These are phyloP conservation scores for Vitis hybrid DNA, from an alignment of 177 flowering plant species.

Conservation along the genomic window DNA sequence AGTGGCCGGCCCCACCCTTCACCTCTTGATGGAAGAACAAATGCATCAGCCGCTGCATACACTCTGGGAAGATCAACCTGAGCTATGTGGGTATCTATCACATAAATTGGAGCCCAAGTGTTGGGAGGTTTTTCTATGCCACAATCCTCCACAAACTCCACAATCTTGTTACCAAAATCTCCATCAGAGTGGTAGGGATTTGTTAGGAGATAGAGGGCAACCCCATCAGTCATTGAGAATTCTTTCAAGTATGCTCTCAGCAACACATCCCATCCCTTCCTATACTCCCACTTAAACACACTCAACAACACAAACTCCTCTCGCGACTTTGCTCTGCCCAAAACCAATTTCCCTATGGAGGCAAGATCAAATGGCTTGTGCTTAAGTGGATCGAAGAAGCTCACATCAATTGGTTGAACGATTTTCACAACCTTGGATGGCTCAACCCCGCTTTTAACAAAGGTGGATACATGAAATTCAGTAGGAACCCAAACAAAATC, in stretches of 20 bases:
- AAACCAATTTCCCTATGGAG: slow-evolving; percentile 34
- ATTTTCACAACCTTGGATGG: slow-evolving; percentile 66
- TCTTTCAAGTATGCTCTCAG: slow-evolving; percentile 65
- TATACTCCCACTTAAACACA: slow-evolving; percentile 78
- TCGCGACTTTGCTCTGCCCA: slow-evolving; percentile 26
- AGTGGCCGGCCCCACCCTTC: slow-evolving; percentile 86
- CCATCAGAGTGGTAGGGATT: slow-evolving; percentile 63
- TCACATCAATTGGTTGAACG: slow-evolving; percentile 67
- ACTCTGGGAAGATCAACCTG: slow-evolving; percentile 64
- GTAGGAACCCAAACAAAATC: slow-evolving; percentile 84
- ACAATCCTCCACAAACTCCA: slow-evolving; percentile 51
- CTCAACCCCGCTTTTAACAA: slow-evolving; percentile 63
- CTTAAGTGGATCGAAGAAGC: slow-evolving; percentile 62
- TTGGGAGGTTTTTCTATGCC: slow-evolving; percentile 41
- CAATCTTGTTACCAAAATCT: slow-evolving; percentile 56
- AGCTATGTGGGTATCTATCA: slow-evolving; percentile 62
- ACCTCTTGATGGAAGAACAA: slow-evolving; percentile 79
- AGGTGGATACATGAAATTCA: slow-evolving; percentile 66
- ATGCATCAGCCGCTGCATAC: slow-evolving; percentile 68
- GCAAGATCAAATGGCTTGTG: slow-evolving; percentile 46
- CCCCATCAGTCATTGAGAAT: slow-evolving; percentile 50
- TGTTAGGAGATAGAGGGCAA: slow-evolving; percentile 57
- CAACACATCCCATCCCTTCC: slow-evolving; percentile 87
- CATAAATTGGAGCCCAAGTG: slow-evolving; percentile 65
- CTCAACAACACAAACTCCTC: slow-evolving; percentile 62